Conservation (phyloP, 2,329 filamentous ascomycete species). For the Talaromyces sp. region DNA sequence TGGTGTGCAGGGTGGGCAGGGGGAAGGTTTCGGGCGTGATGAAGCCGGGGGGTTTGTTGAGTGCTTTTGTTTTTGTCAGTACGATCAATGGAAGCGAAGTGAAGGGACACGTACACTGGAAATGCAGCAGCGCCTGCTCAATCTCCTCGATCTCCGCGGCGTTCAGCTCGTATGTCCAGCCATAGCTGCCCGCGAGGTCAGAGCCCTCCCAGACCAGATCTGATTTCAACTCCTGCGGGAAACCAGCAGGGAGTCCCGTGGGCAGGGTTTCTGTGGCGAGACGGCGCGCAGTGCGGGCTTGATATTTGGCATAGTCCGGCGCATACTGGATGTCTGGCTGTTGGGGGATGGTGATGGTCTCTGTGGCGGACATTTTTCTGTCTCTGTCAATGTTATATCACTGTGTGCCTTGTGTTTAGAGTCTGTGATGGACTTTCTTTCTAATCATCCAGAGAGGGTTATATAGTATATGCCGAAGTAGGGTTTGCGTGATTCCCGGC, state of each 20-base stretch:
- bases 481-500: not conserved
- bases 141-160: constrained; percentile 38
- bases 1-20: constrained; percentile 30
- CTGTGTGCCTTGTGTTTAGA: no score
- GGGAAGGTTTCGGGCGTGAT: constrained; percentile 45
- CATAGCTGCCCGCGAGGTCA: constrained; percentile 29
- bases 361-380: no score
- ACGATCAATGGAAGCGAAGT: not conserved
- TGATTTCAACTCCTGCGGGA: constrained; percentile 36
- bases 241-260: constrained; percentile 33
- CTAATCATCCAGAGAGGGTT: not conserved
- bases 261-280: constrained; percentile 17
- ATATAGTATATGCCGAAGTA: not conserved
- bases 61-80: constrained; percentile 18
- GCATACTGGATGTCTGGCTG: constrained; percentile 29
- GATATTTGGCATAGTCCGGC: constrained; percentile 23
- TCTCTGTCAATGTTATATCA: no score
- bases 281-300: constrained; percentile 17
- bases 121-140: constrained; percentile 36
- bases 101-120: constrained; percentile 28
- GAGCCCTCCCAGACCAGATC: constrained; percentile 46
- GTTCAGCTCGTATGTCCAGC: constrained; percentile 39
- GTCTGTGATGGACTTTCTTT: not conserved
- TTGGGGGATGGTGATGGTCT: not conserved
- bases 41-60: constrained; percentile 28